Base-by-base conservation (phyloP, 257 asterid genomes). In the Mitragyna speciosa region DNA sequence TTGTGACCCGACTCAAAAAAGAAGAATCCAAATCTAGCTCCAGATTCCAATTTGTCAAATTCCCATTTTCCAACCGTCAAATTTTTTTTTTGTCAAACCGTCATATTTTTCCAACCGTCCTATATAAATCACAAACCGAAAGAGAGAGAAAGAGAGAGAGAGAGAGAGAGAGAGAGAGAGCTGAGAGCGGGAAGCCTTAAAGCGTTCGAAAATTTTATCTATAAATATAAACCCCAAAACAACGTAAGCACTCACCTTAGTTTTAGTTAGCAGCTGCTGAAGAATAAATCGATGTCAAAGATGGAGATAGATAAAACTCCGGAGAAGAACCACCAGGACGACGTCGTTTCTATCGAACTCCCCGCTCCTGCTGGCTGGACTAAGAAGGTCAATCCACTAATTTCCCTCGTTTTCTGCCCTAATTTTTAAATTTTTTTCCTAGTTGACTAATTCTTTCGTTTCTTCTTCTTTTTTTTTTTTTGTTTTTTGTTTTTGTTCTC, bases 291-390 rank as follows among this genome's bases (percentile, higher is more conserved):
- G 68, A 31, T 19, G 11, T 20, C 28, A 19, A 58, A 58, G 47
- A 76, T 76, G 79, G 79, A 43, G 36, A 24, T 9, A 11, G 72
- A 61, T 7, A 43, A 7, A 4, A 41, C 63, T 78, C 69, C 51
- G 52, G 66, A 66, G 10, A 68, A 49, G 72, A 63, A 15, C 76
- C 71, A 78, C 76, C 83, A 76, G 3, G 48, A 80, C 89, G 90
- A 87, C 81, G 87, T 75, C 85, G 87, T 85, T 69, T 17, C 80
- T 19, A 51, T 85, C 72, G 88, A 88, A 69, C 93, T 86, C 52
- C 88, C 90, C 41, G 91, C 91, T 73, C 93, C 93, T 15, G 15
- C 86, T 52, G 93, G 93, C 63, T 89, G 93, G 93, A 66, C 64
- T 48, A 89, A 89, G 86, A 88, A 88, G 93, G 93, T 78, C 15